These are phyloP conservation scores for Candida loeiensis DNA, from an alignment of 805 yeast genomes.

Conservation along the genomic window DNA sequence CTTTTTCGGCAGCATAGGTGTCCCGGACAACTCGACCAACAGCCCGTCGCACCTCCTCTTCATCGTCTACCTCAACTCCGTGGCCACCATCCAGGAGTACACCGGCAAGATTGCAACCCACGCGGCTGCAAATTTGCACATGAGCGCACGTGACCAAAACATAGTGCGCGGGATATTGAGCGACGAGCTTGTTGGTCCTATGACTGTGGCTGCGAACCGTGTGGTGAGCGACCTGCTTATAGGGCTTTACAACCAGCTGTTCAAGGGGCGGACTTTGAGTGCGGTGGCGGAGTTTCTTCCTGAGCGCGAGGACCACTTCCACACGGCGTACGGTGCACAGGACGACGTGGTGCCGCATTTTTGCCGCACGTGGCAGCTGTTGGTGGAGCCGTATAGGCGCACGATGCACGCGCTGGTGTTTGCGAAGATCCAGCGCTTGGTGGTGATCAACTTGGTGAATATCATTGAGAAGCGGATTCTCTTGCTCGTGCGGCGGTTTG, in stretches of 20 bases:
- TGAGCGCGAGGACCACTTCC: conserved; percentile 17
- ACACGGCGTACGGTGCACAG: conserved; percentile 6
- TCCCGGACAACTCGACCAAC: conserved; percentile 28
- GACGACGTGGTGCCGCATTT: conserved; percentile 44
- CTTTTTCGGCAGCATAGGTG: conserved; percentile 14
- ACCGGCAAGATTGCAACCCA: conserved; percentile 50
- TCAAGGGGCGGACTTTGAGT: conserved; percentile 41
- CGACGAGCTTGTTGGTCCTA: conserved; percentile 32
- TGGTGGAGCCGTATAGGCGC: conserved; percentile 63
- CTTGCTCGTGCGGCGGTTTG: conserved; percentile 52
- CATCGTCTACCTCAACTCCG: conserved; percentile 67
- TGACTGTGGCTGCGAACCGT: conserved; percentile 12
- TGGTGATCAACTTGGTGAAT: conserved; percentile 54
- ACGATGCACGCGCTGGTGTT: conserved; percentile 53
- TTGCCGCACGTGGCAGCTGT: conserved; percentile 57
- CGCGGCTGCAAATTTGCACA: conserved; percentile 15
- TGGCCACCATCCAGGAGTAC: conserved; percentile 60
- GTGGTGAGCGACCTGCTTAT: conserved; percentile 36
- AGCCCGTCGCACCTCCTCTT: conserved; percentile 53
- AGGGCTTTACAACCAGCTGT: conserved; percentile 46
- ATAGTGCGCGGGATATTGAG: conserved; percentile 25
- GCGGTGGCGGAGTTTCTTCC: conserved; percentile 44
- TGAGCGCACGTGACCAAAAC: conserved; percentile 11
- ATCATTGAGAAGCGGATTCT: conserved; percentile 66
- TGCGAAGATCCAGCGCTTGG: conserved; percentile 42